Evolutionary conservation across 2,329 filamentous ascomycete species (phyloP).

Genomic region (Stagonosporopsis rhizophila): DNA sequence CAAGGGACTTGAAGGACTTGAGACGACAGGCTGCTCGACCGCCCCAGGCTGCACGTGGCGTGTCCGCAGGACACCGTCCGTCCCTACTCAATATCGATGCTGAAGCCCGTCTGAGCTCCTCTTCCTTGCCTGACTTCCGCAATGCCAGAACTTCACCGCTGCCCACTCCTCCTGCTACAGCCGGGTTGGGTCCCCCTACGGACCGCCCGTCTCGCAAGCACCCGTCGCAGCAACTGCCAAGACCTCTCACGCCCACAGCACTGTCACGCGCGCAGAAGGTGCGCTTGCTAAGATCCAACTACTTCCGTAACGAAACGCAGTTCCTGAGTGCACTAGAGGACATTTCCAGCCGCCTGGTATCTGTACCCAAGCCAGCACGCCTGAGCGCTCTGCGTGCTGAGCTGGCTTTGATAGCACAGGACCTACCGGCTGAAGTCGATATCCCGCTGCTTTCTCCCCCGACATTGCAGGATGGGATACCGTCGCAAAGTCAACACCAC

Average conservation of each 20-base stretch:
- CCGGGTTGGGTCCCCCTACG: constrained; percentile 48
- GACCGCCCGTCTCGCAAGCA: constrained; percentile 54
- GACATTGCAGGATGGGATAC: constrained; percentile 73
- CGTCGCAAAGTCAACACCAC: constrained; percentile 78
- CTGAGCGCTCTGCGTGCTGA: constrained; percentile 83
- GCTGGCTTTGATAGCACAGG: constrained; percentile 79
- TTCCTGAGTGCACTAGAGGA: constrained; percentile 82
- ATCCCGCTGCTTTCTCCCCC: constrained; percentile 83
- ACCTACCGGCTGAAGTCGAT: constrained; percentile 82
- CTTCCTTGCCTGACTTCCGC: constrained; percentile 69
- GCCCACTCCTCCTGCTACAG: constrained; percentile 50
- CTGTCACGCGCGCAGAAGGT: constrained; percentile 72
- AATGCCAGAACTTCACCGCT: constrained; percentile 57
- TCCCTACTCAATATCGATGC: constrained; percentile 62
- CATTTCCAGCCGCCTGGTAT: constrained; percentile 83
- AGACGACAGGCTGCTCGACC: constrained; percentile 39
- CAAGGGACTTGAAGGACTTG: constrained; percentile 37
- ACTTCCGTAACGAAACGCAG: constrained; percentile 81
- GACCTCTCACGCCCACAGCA: constrained; percentile 65
- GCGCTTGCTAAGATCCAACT: constrained; percentile 78
- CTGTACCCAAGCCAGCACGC: constrained; percentile 80
- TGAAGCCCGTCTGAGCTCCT: constrained; percentile 71
- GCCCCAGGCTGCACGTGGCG: constrained; percentile 25
- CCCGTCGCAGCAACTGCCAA: constrained; percentile 62
- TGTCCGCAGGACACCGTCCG: constrained; percentile 50